Base-by-base conservation (phyloP, 495 filamentous ascomycete species). In the Immersiella caudata region DNA sequence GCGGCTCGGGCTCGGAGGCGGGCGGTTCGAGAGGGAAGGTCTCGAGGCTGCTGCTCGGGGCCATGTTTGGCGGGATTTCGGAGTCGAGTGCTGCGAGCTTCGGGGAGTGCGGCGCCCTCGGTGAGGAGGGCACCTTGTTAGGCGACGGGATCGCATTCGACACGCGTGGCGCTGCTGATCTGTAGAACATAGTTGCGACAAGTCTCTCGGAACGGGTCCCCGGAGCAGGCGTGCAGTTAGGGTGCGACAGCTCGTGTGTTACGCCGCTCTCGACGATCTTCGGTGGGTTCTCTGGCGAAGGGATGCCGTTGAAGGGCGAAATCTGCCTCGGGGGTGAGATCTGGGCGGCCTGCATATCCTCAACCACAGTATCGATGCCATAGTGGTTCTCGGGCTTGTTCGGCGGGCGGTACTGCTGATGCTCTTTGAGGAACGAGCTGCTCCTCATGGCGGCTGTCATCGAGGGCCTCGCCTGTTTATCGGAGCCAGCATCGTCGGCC, bases 21-120 rank as follows among this genome's bases (percentile, higher is more conserved):
- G 89, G 88, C 16, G 90, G 88, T 75, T 92, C 90, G 58, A 91
- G 85, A 8, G 90, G 89, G 68, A 90, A 89, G 66, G 87, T 86
- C 52, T 89, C 87, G 33, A 91, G 84, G 62, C 88, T 87, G 56
- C 84, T 82, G 46, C 87, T 89, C 11, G 90, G 90, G 7, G 89
- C 88, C 67, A 84, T 76, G 75, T 84, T 84, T 16, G 79, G 75
- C 25, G 84, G 83, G 52, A 84, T 76, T 27, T 82, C 79, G 25
- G 80, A 73, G 51, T 79, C 75, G 69, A 77, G 65, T 26, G 76
- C 70, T 60, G 74, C 29, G 5, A 74, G 55, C 62, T 66, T 67
- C 21, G 69, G 72, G 14, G 71, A 72, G 70, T 68, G 64, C 69
- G 71, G 50, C 56, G 69, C 46, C 67, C 67, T 56, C 65, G 71